Evolutionary conservation across 2,329 filamentous ascomycete genomes (phyloP).

Genomic region (Dothideomycetes sp.): DNA sequence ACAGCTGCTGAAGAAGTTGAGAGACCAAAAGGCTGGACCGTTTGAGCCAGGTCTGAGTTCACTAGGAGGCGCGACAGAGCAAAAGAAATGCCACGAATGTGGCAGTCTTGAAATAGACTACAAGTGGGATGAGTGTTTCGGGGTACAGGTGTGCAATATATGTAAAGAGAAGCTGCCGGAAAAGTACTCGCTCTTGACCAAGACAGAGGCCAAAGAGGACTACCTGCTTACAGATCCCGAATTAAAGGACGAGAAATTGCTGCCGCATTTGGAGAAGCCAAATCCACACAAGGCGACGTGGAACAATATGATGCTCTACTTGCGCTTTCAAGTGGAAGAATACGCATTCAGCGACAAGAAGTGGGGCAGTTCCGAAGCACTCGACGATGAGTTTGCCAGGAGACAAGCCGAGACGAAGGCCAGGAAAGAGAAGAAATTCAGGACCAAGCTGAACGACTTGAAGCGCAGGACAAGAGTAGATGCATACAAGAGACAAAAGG

Average conservation of each 20-base stretch:
- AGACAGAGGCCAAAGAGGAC: conserved; percentile 91
- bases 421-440: conserved; percentile 85
- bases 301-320: conserved; percentile 98
- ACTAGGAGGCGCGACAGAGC: conserved; percentile 46
- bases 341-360: conserved; percentile 75
- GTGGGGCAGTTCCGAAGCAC: conserved; percentile 77
- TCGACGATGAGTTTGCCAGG: conserved; percentile 81
- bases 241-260: conserved; percentile 73
- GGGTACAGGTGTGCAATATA: conserved; percentile 59
- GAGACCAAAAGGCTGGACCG: conserved; percentile 63
- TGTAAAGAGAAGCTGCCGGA: conserved; percentile 89
- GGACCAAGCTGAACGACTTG: conserved; percentile 73
- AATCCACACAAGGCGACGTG: conserved; percentile 94
- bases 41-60: conserved; percentile 85
- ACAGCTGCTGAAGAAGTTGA: conserved; percentile 61
- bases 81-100: conserved; percentile 72
- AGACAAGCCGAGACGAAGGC: conserved; percentile 70
- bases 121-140: conserved; percentile 83
- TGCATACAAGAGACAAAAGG: conserved; percentile 65
- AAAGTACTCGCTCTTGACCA: conserved; percentile 89
- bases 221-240: conserved; percentile 93
- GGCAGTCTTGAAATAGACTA: conserved; percentile 79
- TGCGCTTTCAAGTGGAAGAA: conserved; percentile 87
- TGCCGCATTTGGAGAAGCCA: conserved; percentile 78
- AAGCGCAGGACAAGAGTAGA: conserved; percentile 92